Conservation (phyloP, 2,329 filamentous ascomycete species). For the Chrysoporthe puriensis region DNA sequence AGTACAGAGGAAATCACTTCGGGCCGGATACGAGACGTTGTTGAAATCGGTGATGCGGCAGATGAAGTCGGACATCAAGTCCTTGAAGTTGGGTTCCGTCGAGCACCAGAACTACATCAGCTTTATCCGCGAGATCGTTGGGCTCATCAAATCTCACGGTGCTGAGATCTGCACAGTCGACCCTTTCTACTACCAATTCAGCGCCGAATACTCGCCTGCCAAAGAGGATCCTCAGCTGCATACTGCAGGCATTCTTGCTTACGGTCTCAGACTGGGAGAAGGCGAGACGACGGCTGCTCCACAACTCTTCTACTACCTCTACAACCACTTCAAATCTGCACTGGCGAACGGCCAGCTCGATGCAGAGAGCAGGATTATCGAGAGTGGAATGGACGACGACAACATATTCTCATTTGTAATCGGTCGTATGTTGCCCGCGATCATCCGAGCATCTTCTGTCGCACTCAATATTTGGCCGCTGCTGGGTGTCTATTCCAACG, state of each 20-base stretch:
- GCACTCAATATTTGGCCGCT: conserved; percentile 49
- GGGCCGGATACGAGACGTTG: conserved; percentile 46
- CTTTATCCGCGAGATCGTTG: conserved; percentile 57
- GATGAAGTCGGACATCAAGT: conserved; percentile 54
- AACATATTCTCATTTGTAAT: conserved; percentile 53
- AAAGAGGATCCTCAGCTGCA: conserved; percentile 60
- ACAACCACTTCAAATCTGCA: conserved; percentile 60
- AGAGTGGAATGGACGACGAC: conserved; percentile 51
- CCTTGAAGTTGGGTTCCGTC: conserved; percentile 38
- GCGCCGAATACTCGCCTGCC: conserved; percentile 58
- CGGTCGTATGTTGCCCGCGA: conserved; percentile 58
- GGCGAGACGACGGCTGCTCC: conserved; percentile 51
- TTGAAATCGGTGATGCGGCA: conserved; percentile 56
- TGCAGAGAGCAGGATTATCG: conserved; percentile 51
- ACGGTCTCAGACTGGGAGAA: conserved; percentile 58
- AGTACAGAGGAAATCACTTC: conserved; percentile 41
- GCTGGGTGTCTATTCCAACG: conserved; percentile 54
- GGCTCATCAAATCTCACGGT: conserved; percentile 57
- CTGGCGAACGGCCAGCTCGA: conserved; percentile 53
- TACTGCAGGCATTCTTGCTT: conserved; percentile 58
- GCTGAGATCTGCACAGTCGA: conserved; percentile 58
- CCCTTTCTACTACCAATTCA: conserved; percentile 60
- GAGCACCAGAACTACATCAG: conserved; percentile 53
- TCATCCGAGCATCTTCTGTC: conserved; percentile 45
- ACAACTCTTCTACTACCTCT: conserved; percentile 60